Conservation (phyloP, 2,329 filamentous ascomycete species). For the Beauveria sp. region DNA sequence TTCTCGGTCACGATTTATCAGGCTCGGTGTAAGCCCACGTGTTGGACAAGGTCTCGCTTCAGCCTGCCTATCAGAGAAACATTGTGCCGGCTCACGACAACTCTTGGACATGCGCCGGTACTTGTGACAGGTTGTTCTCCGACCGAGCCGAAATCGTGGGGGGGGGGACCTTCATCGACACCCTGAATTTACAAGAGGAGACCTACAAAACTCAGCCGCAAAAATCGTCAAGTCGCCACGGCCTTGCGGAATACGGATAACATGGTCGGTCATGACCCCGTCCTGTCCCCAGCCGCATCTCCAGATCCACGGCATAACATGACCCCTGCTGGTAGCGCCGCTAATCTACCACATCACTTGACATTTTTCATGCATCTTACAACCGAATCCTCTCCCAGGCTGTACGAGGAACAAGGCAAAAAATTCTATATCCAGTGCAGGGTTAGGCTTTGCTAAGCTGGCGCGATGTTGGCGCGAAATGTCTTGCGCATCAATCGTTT, state of each 20-base stretch:
- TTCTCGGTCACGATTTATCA: not conserved
- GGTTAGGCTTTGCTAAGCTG: not conserved
- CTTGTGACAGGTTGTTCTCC: not conserved
- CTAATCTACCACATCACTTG: not conserved
- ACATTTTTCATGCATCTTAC: not conserved
- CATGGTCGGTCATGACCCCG: not conserved
- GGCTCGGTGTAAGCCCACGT: slow-evolving; percentile 4
- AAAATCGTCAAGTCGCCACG: not conserved
- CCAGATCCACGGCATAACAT: not conserved
- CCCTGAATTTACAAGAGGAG: not conserved
- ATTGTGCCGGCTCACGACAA: not conserved
- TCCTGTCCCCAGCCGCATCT: not conserved
- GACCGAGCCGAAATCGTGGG: not conserved
- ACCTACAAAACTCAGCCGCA: not conserved
- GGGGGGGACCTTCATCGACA: no score
- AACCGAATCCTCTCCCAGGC: not conserved
- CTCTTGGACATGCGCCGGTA: not conserved
- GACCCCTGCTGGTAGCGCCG: not conserved
- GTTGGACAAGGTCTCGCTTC: not conserved
- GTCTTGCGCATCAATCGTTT: not conserved
- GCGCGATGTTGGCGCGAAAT: not conserved
- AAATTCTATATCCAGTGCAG: not conserved
- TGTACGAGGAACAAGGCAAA: not conserved
- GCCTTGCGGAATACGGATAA: no score
- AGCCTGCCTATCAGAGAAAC: not conserved